phyloP scores from a whole-genome alignment of 148 eudicot species.

The Rhododendron kiyosumense region DNA sequence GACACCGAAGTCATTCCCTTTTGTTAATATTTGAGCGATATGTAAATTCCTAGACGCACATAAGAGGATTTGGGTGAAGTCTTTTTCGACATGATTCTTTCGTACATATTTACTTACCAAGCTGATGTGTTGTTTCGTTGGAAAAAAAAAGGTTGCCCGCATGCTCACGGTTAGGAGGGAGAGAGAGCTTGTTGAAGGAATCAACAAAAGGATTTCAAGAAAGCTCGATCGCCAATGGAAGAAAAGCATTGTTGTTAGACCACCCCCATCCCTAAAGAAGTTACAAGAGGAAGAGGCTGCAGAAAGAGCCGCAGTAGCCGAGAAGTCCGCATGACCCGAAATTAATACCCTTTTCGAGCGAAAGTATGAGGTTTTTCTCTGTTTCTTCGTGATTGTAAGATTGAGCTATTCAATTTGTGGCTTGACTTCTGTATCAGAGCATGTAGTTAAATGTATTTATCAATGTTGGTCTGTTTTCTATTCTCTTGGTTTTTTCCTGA shows the following conservation, averaged over 20 bases:
- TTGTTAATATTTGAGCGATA: no score
- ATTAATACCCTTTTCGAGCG: not conserved
- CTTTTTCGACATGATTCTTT: not conserved
- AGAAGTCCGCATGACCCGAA: conserved; percentile 32
- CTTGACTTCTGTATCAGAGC: not conserved
- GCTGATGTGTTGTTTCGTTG: not conserved
- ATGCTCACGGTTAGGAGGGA: conserved; percentile 86
- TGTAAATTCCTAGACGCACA: not conserved
- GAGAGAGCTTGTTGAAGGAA: conserved; percentile 82
- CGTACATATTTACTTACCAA: not conserved
- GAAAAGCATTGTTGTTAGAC: conserved; percentile 70
- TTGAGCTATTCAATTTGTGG: not conserved
- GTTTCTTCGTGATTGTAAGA: not conserved
- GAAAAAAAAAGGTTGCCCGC: conserved; percentile 63
- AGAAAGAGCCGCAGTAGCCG: conserved; percentile 69
- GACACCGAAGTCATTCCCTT: no score
- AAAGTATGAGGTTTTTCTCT: not conserved
- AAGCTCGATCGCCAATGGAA: conserved; percentile 84
- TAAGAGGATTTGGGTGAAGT: not conserved
- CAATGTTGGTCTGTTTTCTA: not conserved
- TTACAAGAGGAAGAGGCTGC: conserved; percentile 64
- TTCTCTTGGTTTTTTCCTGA: no score
- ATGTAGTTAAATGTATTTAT: not conserved
- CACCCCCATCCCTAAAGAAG: conserved; percentile 74
- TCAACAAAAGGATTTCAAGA: conserved; percentile 77